phyloP scores from a whole-genome alignment of 176 grass and related monocot species.

The Triticum urartu region DNA sequence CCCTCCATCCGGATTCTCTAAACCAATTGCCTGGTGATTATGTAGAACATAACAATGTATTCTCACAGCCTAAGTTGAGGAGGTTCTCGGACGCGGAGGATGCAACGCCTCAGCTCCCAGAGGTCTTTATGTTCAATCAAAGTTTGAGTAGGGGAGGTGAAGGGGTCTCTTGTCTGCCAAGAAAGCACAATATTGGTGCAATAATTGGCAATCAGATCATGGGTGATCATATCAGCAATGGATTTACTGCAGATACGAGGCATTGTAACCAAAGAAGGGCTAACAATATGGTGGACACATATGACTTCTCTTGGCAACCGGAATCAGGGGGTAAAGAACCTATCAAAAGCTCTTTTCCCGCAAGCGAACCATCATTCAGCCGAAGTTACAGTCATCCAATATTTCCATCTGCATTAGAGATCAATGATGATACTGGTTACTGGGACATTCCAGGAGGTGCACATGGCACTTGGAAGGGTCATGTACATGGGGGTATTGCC shows the following conservation, averaged over 20 bases:
- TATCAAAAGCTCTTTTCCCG: constrained; percentile 25
- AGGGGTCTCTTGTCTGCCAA: constrained; percentile 32
- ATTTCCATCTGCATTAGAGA: constrained; percentile 68
- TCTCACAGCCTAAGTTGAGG: constrained; percentile 45
- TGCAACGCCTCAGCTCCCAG: constrained; percentile 38
- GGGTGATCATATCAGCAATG: constrained; percentile 43
- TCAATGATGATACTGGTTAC: constrained; percentile 46
- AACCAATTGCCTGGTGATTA: constrained; percentile 42
- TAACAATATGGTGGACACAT: constrained; percentile 33
- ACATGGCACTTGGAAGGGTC: constrained; percentile 22
- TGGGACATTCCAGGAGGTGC: constrained; percentile 34
- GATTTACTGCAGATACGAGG: constrained; percentile 36
- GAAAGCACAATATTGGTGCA: constrained; percentile 33
- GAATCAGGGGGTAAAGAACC: constrained; percentile 38
- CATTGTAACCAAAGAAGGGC: constrained; percentile 43
- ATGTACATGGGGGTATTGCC: constrained; percentile 16
- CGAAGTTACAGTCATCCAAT: constrained; percentile 34
- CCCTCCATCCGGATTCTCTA: constrained; percentile 28
- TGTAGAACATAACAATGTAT: constrained; percentile 34
- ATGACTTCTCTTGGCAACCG: constrained; percentile 37
- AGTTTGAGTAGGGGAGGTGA: constrained; percentile 42
- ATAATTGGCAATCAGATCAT: constrained; percentile 19
- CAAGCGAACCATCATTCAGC: constrained; percentile 30
- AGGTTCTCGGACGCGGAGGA: constrained; percentile 42
- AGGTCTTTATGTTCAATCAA: constrained; percentile 31